Percentiles rank a stretch among this genome's conserved stretches.
phyloP scores from a whole-genome alignment of 2,329 filamentous ascomycete genomes.

The Lizonia empirigonia region DNA sequence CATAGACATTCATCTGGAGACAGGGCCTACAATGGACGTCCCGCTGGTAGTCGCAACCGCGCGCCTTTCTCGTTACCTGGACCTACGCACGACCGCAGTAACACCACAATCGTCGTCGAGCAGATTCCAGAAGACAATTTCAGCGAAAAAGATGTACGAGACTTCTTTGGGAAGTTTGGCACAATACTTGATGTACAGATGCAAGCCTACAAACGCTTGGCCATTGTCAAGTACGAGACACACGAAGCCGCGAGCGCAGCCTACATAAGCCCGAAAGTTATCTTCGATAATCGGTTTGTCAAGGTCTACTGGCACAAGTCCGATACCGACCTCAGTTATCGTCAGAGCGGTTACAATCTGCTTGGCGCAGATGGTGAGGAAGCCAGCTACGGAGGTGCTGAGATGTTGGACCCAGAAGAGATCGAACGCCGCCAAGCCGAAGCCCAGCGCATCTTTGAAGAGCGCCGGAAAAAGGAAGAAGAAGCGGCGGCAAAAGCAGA shows the following conservation, averaged over 20 bases:
- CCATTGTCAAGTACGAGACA: conserved; percentile 70
- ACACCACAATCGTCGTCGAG: conserved; percentile 75
- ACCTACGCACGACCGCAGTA: conserved; percentile 65
- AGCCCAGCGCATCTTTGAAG: conserved; percentile 71
- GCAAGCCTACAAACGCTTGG: conserved; percentile 69
- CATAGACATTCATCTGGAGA: neutral
- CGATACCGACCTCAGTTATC: conserved; percentile 15
- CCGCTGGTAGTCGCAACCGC: conserved; percentile 33
- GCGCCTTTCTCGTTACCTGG: conserved; percentile 69
- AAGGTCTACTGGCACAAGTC: conserved; percentile 79
- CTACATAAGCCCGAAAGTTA: conserved; percentile 76
- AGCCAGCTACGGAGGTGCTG: conserved; percentile 27
- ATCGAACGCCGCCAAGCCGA: conserved; percentile 72
- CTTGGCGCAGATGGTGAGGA: conserved; percentile 28
- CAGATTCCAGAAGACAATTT: conserved; percentile 76
- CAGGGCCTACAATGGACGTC: neutral
- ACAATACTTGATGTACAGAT: conserved; percentile 67
- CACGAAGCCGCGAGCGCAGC: conserved; percentile 72
- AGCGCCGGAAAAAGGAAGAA: conserved; percentile 66
- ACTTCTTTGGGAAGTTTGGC: conserved; percentile 76
- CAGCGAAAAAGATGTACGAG: conserved; percentile 66
- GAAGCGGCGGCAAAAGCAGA: conserved; percentile 67
- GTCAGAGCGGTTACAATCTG: neutral
- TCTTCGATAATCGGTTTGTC: conserved; percentile 86
- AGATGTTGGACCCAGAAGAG: conserved; percentile 71